These are phyloP conservation scores for sunflower (Helianthus annuus) DNA, from an alignment of 129 eudicot genomes.

Conservation along the genomic window HanXRQr2.0-SUNRISE NC_035439.2:90738365-90738864, in stretches of 20 bases:
- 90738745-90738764: constrained; percentile 50
- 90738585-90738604: constrained; percentile 41
- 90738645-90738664: constrained; percentile 46
- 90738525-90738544: constrained; percentile 35
- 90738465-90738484: constrained; percentile 52
- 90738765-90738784: constrained; percentile 59
- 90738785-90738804: constrained; percentile 45
- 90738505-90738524: constrained; percentile 46
- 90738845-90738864: constrained; percentile 23
- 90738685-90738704: constrained; percentile 36
- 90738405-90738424: background rate
- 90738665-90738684: constrained; percentile 53
- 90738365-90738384: constrained; percentile 43
- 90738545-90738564: constrained; percentile 38
- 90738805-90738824: constrained; percentile 84
- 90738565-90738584: constrained; percentile 46
- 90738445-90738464: constrained; percentile 21
- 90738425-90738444: background rate
- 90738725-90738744: constrained; percentile 51
- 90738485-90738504: constrained; percentile 65
- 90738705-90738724: constrained; percentile 43
- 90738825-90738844: constrained; percentile 48
- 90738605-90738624: constrained; percentile 55
- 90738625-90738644: constrained; percentile 61
- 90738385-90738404: constrained; percentile 46